Conservation (phyloP, 441 rosid species). For the Mallotus japonicus region DNA sequence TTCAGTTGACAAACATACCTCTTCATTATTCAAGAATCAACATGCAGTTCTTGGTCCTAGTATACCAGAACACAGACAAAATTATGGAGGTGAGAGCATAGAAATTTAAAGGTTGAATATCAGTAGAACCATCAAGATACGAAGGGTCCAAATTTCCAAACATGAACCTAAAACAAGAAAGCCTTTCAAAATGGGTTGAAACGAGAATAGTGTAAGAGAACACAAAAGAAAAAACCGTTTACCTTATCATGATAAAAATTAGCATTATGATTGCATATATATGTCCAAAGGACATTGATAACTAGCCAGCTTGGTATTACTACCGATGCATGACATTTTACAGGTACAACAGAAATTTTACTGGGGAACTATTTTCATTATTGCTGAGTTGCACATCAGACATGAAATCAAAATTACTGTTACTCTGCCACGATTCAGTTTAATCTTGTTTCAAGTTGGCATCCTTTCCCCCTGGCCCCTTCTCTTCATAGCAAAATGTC, state of each 20-base stretch:
- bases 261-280: not conserved
- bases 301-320: not conserved
- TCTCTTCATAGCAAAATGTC: not conserved
- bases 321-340: not conserved
- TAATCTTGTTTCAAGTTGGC: not conserved
- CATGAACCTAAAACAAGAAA: not conserved
- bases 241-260: constrained; percentile 4
- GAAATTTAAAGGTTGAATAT: not conserved
- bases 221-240: not conserved
- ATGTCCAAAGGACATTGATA: not conserved
- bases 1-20: not conserved
- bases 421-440: not conserved
- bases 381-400: not conserved
- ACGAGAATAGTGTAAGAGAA: not conserved
- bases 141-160: not conserved
- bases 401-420: not conserved
- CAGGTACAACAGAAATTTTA: not conserved
- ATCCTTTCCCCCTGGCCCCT: not conserved
- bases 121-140: not conserved
- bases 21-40: not conserved
- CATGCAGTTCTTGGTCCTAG: not conserved
- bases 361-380: not conserved
- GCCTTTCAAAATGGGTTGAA: not conserved
- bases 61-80: not conserved
- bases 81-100: not conserved